Conservation (phyloP, 2,329 filamentous ascomycete species). For the Phaeosphaeria sp. region DNA sequence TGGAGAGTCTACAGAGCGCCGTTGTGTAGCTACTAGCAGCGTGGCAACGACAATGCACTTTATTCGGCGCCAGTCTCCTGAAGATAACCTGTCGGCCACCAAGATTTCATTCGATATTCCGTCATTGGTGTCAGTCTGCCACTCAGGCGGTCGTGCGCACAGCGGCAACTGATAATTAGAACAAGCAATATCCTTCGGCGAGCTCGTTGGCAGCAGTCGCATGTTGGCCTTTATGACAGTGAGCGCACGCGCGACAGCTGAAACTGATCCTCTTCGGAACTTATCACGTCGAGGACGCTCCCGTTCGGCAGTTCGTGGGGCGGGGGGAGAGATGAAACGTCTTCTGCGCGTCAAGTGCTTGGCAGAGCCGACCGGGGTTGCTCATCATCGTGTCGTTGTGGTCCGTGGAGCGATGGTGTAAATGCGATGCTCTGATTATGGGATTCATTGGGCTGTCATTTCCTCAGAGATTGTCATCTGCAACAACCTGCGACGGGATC, state of each 20-base stretch:
- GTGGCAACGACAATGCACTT: not conserved
- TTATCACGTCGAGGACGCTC: not conserved
- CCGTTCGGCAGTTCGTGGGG: not conserved
- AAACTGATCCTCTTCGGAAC: not conserved
- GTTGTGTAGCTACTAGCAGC: not conserved
- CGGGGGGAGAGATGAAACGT: not conserved
- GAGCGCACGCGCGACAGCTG: not conserved
- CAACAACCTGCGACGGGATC: slow-evolving; percentile 4
- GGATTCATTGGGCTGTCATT: not conserved
- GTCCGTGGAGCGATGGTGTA: slow-evolving; percentile 6
- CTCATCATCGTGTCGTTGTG: slow-evolving; percentile 5
- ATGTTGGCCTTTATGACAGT: not conserved
- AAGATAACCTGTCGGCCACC: not conserved
- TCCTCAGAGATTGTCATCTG: slow-evolving; percentile 10
- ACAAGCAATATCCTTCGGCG: slow-evolving; percentile 1
- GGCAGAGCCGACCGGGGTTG: slow-evolving; percentile 4
- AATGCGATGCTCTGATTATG: slow-evolving; percentile 3
- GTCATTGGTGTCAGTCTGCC: not conserved
- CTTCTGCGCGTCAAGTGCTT: slow-evolving; percentile 3
- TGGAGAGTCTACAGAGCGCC: too few relatives aligned
- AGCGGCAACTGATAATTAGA: not conserved
- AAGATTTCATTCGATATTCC: not conserved
- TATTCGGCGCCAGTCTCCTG: not conserved
- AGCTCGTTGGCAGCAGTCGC: not conserved
- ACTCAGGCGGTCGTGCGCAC: not conserved